Percentiles rank a stretch among this genome's conserved stretches.
These are phyloP conservation scores for Selenicereus undatus DNA, from an alignment of 148 eudicot genomes.

Conservation along the genomic window DNA sequence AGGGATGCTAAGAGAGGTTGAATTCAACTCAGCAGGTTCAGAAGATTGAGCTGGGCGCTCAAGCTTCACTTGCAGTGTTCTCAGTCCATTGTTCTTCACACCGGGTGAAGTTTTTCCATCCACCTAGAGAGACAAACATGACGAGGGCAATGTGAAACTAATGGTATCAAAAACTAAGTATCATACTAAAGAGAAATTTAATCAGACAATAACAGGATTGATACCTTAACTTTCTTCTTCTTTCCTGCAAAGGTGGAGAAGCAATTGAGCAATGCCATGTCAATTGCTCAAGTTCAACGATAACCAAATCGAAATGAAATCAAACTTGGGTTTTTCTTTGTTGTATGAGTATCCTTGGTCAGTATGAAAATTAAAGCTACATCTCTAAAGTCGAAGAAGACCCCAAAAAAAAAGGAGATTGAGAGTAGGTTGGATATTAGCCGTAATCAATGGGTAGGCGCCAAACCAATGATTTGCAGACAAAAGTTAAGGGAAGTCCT, in stretches of 20 bases:
- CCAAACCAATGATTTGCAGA: slow-evolving; percentile 45
- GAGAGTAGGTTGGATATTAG: slow-evolving; percentile 39
- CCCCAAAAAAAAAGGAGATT: neutral
- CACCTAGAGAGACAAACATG: slow-evolving; percentile 33
- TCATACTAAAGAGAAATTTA: neutral
- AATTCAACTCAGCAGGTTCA: slow-evolving; percentile 25
- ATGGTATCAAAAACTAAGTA: neutral
- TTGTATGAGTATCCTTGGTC: neutral
- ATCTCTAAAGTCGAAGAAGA: slow-evolving; percentile 21
- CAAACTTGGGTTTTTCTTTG: neutral
- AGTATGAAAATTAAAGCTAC: slow-evolving; percentile 16
- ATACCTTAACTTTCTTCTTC: slow-evolving; percentile 62
- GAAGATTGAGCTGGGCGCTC: slow-evolving; percentile 36
- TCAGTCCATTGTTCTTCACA: slow-evolving; percentile 25
- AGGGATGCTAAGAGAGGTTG: slow-evolving; percentile 40
- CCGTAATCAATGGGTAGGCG: slow-evolving; percentile 81
- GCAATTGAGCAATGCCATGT: slow-evolving; percentile 56
- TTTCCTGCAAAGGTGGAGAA: slow-evolving; percentile 35
- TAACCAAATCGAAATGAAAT: neutral
- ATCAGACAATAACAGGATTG: slow-evolving; percentile 2
- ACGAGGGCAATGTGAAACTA: slow-evolving; percentile 5
- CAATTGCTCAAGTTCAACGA: neutral
- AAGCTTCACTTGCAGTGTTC: slow-evolving; percentile 42
- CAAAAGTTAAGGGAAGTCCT: slow-evolving; percentile 32
- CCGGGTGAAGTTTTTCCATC: slow-evolving; percentile 25